phyloP scores from a whole-genome alignment of 2,329 filamentous ascomycete genomes.

The Triangularia setosa region DNA sequence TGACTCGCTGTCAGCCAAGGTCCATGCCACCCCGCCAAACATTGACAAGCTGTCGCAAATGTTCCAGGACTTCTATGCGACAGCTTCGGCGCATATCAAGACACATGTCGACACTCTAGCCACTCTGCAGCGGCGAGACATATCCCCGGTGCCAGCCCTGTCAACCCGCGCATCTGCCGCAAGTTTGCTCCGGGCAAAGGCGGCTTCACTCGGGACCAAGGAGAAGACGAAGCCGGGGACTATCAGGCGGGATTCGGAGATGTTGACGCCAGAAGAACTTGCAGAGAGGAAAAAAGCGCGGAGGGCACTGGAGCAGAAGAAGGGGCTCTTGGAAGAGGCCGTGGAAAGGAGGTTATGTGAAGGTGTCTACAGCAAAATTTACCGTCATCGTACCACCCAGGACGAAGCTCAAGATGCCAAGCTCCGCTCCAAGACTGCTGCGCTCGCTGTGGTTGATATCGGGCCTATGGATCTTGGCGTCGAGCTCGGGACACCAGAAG shows the following conservation, averaged over 20 bases:
- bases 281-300: constrained; percentile 74
- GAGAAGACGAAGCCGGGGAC: constrained; percentile 43
- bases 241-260: constrained; percentile 61
- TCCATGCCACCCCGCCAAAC: constrained; percentile 76
- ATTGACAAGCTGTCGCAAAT: constrained; percentile 79
- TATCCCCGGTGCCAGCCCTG: constrained; percentile 42
- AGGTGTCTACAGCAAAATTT: constrained; percentile 81
- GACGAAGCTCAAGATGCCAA: constrained; percentile 96
- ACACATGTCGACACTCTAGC: constrained; percentile 82
- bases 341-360: constrained; percentile 85
- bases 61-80: constrained; percentile 91
- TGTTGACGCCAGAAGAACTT: constrained; percentile 86
- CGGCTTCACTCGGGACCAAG: constrained; percentile 50
- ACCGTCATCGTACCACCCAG: constrained; percentile 84
- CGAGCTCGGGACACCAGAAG: constrained; percentile 58
- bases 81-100: constrained; percentile 74
- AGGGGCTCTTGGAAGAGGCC: constrained; percentile 76
- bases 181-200: constrained; percentile 54
- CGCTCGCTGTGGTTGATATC: constrained; percentile 86
- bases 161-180: constrained; percentile 55
- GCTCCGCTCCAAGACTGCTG: constrained; percentile 87
- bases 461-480: constrained; percentile 80
- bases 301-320: constrained; percentile 73
- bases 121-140: constrained; percentile 64
- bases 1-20: constrained; percentile 81